A percentile compares a stretch with the other conserved stretches of the same genome.
Conservation (phyloP, 768 basidiomycete species). For the Leccinum disarticulatum region DNA sequence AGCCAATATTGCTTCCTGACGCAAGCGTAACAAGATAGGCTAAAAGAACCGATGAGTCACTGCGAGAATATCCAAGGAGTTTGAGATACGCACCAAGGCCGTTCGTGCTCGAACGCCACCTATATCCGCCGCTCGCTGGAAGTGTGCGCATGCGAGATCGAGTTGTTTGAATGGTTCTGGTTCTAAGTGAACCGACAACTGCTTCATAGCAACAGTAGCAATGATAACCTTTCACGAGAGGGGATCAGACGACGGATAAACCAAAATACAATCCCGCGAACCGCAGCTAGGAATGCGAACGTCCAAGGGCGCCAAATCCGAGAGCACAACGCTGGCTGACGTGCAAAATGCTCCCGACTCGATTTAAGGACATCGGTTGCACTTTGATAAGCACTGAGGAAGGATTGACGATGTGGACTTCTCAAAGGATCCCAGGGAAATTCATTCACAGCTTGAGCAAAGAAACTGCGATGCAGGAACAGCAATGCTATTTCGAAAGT, state of each 20-base stretch:
- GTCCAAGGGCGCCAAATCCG: constrained; percentile 64
- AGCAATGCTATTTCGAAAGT: constrained; percentile 41
- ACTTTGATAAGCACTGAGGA: constrained; percentile 50
- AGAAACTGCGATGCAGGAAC: constrained; percentile 56
- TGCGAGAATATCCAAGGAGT: background rate
- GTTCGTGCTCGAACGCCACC: constrained; percentile 51
- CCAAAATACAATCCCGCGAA: constrained; percentile 27
- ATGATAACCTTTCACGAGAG: constrained; percentile 43
- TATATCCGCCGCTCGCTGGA: constrained; percentile 42
- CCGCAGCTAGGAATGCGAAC: constrained; percentile 53
- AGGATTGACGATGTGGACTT: constrained; percentile 50
- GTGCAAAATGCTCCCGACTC: constrained; percentile 41
- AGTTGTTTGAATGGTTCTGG: constrained; percentile 48
- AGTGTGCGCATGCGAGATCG: constrained; percentile 46
- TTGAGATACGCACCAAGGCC: constrained; percentile 39
- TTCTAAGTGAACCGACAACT: constrained; percentile 41
- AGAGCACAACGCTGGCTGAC: constrained; percentile 45
- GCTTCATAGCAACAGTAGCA: constrained; percentile 52
- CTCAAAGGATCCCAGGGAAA: constrained; percentile 46
- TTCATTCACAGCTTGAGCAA: constrained; percentile 54
- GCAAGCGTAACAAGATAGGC: constrained; percentile 48
- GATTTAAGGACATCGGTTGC: constrained; percentile 47
- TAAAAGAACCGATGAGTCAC: constrained; percentile 19
- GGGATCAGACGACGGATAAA: background rate
- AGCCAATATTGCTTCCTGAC: constrained; percentile 41